phyloP scores from a whole-genome alignment of 2,329 filamentous ascomycete species.

The Podosphaera aphanis region DNA sequence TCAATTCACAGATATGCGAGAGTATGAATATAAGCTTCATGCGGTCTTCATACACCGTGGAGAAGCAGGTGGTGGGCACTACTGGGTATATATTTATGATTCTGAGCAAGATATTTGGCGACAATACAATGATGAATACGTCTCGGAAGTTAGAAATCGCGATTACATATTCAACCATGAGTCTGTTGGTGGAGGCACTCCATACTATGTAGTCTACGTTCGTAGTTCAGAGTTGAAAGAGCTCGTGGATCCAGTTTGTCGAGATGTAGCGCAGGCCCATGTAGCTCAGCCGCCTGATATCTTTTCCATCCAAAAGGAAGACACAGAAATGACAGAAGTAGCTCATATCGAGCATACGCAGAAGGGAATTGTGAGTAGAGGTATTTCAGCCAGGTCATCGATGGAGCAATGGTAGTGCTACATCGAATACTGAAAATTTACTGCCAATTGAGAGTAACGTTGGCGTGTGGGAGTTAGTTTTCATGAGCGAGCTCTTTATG shows the following conservation, averaged over 20 bases:
- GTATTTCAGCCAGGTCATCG: no score
- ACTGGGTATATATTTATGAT: conserved; percentile 40
- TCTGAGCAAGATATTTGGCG: conserved; percentile 65
- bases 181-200: conserved; percentile 42
- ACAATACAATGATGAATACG: conserved; percentile 76
- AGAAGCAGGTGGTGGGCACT: conserved; percentile 20
- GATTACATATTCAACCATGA: conserved; percentile 41
- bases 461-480: no score
- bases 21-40: conserved; percentile 59
- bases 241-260: conserved; percentile 31
- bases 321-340: conserved; percentile 3
- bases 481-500: no score
- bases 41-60: conserved; percentile 84
- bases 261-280: conserved; percentile 16
- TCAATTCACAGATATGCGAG: conserved; percentile 38
- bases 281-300: neutral
- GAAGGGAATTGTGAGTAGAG: neutral
- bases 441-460: no score
- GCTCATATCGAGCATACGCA: conserved; percentile 3
- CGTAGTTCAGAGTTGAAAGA: conserved; percentile 37
- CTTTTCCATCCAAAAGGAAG: neutral
- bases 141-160: conserved; percentile 42
- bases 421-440: no score
- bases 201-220: conserved; percentile 71
- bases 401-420: no score